Conservation (phyloP, 495 filamentous ascomycete genomes). For the Neurospora tetraspora region DNA sequence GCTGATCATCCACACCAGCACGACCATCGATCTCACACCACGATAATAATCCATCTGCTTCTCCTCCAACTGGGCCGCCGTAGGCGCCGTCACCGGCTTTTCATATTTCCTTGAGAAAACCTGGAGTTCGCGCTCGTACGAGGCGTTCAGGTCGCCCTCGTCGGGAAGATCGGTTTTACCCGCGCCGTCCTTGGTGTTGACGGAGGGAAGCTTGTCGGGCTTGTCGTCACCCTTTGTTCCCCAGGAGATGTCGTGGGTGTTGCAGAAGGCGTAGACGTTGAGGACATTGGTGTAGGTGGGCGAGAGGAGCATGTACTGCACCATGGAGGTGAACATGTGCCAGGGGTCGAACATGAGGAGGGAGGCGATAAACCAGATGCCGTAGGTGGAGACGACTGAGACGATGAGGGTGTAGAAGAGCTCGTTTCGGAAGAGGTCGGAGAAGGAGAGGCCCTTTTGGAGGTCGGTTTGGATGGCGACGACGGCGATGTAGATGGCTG, state of each 20-base stretch:
- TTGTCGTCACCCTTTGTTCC: constrained; percentile 95
- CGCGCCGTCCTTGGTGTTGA: constrained; percentile 82
- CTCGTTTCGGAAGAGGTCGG: constrained; percentile 69
- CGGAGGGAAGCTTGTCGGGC: constrained; percentile 68
- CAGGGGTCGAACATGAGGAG: constrained; percentile 97
- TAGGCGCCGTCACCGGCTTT: constrained; percentile 51
- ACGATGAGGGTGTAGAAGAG: constrained; percentile 92
- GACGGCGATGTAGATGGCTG: constrained; percentile 90
- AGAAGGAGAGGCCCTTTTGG: constrained; percentile 49
- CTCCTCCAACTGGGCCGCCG: constrained; percentile 52
- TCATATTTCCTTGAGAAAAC: constrained; percentile 61
- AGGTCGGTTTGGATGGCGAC: constrained; percentile 66
- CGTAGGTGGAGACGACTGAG: constrained; percentile 81
- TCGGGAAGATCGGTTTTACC: constrained; percentile 92
- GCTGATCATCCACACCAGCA: constrained; percentile 91
- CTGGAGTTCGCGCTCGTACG: constrained; percentile 78
- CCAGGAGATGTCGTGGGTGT: constrained; percentile 96
- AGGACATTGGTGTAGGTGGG: constrained; percentile 94
- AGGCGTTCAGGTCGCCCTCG: constrained; percentile 68
- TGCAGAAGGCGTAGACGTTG: constrained; percentile 97
- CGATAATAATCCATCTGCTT: constrained; percentile 98
- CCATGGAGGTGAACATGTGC: constrained; percentile 95
- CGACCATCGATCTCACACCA: constrained; percentile 83
- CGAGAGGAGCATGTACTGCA: constrained; percentile 93
- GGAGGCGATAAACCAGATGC: constrained; percentile 86